Base-by-base conservation (phyloP, 1,284 basidiomycete species). In the Cryptococcus sp. region DNA sequence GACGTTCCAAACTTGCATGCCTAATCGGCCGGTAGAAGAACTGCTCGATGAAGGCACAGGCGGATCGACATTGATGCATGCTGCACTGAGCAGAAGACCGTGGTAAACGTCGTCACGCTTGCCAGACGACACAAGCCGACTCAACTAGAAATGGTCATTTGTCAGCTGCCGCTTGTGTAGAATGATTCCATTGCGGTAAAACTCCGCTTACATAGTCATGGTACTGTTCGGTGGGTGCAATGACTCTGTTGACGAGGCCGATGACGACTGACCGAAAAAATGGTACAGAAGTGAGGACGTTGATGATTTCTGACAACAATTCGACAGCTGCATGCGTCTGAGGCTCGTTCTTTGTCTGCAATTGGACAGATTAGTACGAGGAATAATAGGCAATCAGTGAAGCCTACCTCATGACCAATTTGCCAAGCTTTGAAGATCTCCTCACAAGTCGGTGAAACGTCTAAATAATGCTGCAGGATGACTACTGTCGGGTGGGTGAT, bases 341-440 rank as follows among this genome's bases (percentile, higher is more conserved):
- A 34, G 64, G 62, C 43, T 75, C 73, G 52, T 72, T 70, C 58
- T 72, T 72, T 10, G 58, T 58, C 73, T 73, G 52, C 15, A 16
- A 11, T 19, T 26, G 3, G 37, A n/a, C 17, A 34, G 2, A 45
- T 37, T 15, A 38, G 7, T 46, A 37, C 50, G 50, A 59, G 40
- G 25, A 15, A 46, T 20, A 13, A n/a, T 43, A 37, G 19, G 44
- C 48, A n/a, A 53, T 22, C 43, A 29, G 11, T 34, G 11, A 19
- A 11, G 46, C 74, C 54, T 48, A 79, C 76, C 62, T 71, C 69
- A 29, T 73, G 65, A 10, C 73, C 76, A 1, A 70, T 57, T 47
- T 73, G 68, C 78, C 78, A 80, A 3, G 69, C 66, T 41, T 66
- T 64, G 54, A 79, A 78, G 50, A 80, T 65, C 57, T 80, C 78